Evolutionary conservation across 768 basidiomycete genomes (phyloP).

Genomic region (Serendipita sp.): DNA sequence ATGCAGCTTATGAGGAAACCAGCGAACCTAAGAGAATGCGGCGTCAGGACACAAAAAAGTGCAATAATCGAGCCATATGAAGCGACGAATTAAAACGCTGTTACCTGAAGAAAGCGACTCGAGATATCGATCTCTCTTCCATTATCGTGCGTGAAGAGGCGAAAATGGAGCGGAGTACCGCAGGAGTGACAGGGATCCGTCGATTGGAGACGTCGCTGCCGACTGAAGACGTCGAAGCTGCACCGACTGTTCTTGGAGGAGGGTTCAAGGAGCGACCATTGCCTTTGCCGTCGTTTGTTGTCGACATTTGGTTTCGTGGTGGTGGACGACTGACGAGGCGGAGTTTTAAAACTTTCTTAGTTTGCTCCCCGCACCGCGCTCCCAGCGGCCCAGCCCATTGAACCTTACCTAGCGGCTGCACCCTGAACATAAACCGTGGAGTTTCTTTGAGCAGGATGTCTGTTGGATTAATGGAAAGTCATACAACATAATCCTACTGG

Average conservation of each 20-base stretch:
- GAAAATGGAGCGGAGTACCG: constrained; percentile 68
- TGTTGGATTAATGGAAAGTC: too few species aligned
- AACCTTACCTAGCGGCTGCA: too few species aligned
- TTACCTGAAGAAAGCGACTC: constrained; percentile 76
- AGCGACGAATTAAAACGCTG: constrained; percentile 3
- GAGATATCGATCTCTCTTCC: constrained; percentile 71
- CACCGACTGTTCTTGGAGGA: neutral
- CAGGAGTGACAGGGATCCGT: constrained; percentile 63
- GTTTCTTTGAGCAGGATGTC: too few species aligned
- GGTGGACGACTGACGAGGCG: neutral
- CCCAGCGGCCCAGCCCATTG: too few species aligned
- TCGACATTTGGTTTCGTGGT: neutral
- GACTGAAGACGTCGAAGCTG: neutral
- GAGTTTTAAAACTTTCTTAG: neutral
- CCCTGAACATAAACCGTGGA: too few species aligned
- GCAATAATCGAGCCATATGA: neutral
- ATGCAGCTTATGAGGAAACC: constrained; percentile 74
- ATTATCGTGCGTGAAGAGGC: constrained; percentile 66
- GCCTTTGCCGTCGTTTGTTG: neutral
- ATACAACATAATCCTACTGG: too few species aligned
- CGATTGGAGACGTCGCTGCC: constrained; percentile 6
- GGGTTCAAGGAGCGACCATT: neutral
- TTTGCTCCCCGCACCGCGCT: neutral
- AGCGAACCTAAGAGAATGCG: constrained; percentile 37
- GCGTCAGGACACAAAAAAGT: neutral